Percentiles rank a stretch among this genome's conserved stretches.
These are phyloP conservation scores for Alternaria panax DNA, from an alignment of 2,329 filamentous ascomycete species.

Conservation along the genomic window DNA sequence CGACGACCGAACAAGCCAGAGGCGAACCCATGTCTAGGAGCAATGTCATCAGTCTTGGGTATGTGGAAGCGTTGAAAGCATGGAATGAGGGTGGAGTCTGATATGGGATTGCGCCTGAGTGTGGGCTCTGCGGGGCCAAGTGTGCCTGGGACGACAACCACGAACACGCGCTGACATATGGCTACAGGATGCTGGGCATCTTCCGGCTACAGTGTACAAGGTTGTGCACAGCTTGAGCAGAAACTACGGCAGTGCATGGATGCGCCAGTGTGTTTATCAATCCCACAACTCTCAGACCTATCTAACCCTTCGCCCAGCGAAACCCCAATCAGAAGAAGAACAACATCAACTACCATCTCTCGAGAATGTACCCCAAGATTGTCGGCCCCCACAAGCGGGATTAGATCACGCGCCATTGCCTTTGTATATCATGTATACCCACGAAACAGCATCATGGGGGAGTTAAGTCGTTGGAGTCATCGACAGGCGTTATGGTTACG, in stretches of 20 bases:
- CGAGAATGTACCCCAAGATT: conserved; percentile 77
- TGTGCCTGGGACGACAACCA: conserved; percentile 3
- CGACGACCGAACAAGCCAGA: conserved; percentile 68
- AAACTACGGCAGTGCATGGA: conserved; percentile 79
- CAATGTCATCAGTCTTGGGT: conserved; percentile 74
- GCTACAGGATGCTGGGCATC: conserved; percentile 81
- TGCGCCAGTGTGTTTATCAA: conserved; percentile 65
- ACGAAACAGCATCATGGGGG: conserved; percentile 26
- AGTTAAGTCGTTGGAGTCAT: conserved; percentile 28
- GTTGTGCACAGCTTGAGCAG: conserved; percentile 67
- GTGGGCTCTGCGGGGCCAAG: background rate
- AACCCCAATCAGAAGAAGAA: conserved; percentile 68
- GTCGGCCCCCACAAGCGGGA: conserved; percentile 74
- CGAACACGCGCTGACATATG: conserved; percentile 26
- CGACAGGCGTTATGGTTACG: conserved; percentile 26
- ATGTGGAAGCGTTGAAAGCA: conserved; percentile 30
- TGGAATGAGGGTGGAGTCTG: background rate
- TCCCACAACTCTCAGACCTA: background rate
- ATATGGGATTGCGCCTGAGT: background rate
- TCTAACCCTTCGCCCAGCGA: conserved; percentile 56
- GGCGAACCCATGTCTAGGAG: conserved; percentile 68
- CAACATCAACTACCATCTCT: conserved; percentile 90
- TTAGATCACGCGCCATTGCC: conserved; percentile 36
- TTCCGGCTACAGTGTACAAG: conserved; percentile 70
- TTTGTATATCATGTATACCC: conserved; percentile 41